phyloP scores from a whole-genome alignment of 2,329 filamentous ascomycete genomes.

The Ascochyta viciae-villosae region DNA sequence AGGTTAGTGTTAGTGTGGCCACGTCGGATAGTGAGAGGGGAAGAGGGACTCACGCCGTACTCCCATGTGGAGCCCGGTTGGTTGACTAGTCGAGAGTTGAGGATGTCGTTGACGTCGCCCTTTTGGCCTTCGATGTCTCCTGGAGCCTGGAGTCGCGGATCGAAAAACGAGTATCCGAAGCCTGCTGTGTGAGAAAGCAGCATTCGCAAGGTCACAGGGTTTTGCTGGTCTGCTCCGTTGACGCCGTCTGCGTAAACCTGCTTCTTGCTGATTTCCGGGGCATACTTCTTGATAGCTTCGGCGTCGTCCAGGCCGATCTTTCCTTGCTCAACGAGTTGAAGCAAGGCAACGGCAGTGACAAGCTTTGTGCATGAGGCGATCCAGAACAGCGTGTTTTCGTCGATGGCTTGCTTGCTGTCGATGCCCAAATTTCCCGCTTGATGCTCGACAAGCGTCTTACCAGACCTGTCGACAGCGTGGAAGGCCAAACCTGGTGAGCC shows the following conservation, averaged over 20 bases:
- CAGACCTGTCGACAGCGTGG: constrained; percentile 54
- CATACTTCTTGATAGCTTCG: constrained; percentile 39
- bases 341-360: constrained; percentile 40
- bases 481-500: constrained; percentile 55
- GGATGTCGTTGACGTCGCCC: constrained; percentile 60
- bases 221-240: constrained; percentile 48
- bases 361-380: constrained; percentile 60
- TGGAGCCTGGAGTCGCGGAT: constrained; percentile 52
- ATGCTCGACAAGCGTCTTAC: constrained; percentile 51
- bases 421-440: constrained; percentile 53
- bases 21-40: too few species aligned
- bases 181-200: constrained; percentile 59
- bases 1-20: background rate
- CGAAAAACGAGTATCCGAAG: constrained; percentile 59
- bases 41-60: constrained; percentile 53
- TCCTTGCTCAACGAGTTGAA: constrained; percentile 49
- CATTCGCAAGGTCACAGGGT: constrained; percentile 59
- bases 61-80: constrained; percentile 69
- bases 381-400: constrained; percentile 67
- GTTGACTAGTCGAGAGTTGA: constrained; percentile 62
- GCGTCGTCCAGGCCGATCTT: constrained; percentile 47
- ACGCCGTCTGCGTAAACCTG: constrained; percentile 49
- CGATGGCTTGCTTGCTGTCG: constrained; percentile 59
- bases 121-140: constrained; percentile 65
- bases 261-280: constrained; percentile 51